phyloP scores from a whole-genome alignment of 1,284 basidiomycete species.

The Papiliotrema flavescens region DNA sequence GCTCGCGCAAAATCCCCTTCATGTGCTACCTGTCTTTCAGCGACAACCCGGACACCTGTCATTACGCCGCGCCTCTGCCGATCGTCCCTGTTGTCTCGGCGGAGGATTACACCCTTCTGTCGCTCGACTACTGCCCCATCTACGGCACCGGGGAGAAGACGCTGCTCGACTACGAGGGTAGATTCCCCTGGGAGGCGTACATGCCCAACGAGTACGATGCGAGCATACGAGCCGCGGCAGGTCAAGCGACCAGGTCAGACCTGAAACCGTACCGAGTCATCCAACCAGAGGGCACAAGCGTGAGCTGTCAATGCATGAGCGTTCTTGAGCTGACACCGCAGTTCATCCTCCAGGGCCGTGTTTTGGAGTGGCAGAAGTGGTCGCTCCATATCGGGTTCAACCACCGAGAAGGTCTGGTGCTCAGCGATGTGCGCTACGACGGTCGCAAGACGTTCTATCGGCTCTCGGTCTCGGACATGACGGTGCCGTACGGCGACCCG shows the following conservation, averaged over 20 bases:
- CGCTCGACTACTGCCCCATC: conserved; percentile 30
- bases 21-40: conserved; percentile 3
- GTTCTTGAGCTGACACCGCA: background rate
- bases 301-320: background rate
- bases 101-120: conserved; percentile 12
- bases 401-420: conserved; percentile 44
- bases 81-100: conserved; percentile 38
- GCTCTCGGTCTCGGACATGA: conserved; percentile 50
- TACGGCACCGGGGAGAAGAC: conserved; percentile 35
- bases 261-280: conserved; percentile 79
- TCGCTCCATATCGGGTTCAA: conserved; percentile 16
- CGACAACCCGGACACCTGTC: conserved; percentile 23
- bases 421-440: conserved; percentile 44
- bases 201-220: conserved; percentile 42
- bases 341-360: conserved; percentile 75
- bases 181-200: conserved; percentile 36
- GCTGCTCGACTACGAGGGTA: conserved; percentile 26
- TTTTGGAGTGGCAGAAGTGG: conserved; percentile 48
- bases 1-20: conserved; percentile 1
- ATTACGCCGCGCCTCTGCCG: conserved; percentile 46
- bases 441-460: conserved; percentile 46
- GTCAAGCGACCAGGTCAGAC: conserved; percentile 55
- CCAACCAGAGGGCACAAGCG: conserved; percentile 84
- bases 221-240: conserved; percentile 33
- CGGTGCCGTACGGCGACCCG: conserved; percentile 51